Evolutionary conservation across 768 basidiomycete species (phyloP), one percentile per base, ranked within the genome.

Genomic region (Sporobolomyces pararoseus): DNA sequence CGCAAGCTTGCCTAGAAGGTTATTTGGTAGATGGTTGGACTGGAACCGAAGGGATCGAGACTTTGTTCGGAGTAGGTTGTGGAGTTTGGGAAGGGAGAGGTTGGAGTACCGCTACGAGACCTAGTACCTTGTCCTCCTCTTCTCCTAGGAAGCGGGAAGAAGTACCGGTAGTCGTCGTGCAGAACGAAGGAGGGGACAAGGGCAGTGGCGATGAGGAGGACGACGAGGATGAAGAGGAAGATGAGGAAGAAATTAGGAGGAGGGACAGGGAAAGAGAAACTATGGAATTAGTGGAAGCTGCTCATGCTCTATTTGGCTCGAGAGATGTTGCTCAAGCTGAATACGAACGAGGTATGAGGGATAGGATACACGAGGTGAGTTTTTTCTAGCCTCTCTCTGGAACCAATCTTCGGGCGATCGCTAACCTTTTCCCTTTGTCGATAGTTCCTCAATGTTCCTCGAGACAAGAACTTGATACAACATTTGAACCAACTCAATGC

Each of bases 21-120:
- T 93, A 92, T 76, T 82, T 92, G 52, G 86, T 86, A 2, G 87
- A 86, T 14, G 87, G 88, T 0, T 94, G 91, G 91, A 84, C 83
- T 34, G 90, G 91, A 1, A 80, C 84, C 1, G 84, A 86, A 46
- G 86, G 87, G 7, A 83, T 86, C 14, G 87, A 89, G 75, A 85
- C 87, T 68, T 79, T 93, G 64, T 79, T 92, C 55, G 86, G 87
- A 3, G 84, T 91, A 29, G 91, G 90, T 2, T 76, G 73, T 37
- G 75, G 75, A 31, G 73, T 72, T 0, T 74, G 73, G 75, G 75
- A 73, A 23, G 75, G 75, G 3, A 13, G 51, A 66, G 78, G 55
- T 6, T 76, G 70, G 72, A 65, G 63, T 37, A 52, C 57, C 0
- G 66, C 39, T 12, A 53, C 52, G 3, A 42, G 54, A 16, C 49